phyloP scores from a whole-genome alignment of 192 early-diverging fungal genomes.

The Gigaspora rosea region DNA sequence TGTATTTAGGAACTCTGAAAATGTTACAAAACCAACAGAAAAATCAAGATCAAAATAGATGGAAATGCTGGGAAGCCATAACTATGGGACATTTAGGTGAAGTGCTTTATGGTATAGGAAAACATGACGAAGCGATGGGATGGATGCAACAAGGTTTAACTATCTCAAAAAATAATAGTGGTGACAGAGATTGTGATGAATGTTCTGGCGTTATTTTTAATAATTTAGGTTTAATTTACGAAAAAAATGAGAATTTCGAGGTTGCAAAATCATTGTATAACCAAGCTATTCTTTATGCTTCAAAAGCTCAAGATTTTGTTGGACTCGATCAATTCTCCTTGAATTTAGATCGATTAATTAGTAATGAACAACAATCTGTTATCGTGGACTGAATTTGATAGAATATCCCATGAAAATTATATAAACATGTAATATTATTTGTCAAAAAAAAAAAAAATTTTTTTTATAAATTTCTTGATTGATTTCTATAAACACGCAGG shows the following conservation, averaged over 20 bases:
- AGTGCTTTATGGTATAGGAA: conserved; percentile 45
- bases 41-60: conserved; percentile 27
- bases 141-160: conserved; percentile 56
- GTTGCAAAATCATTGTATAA: conserved; percentile 4
- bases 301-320: conserved; percentile 19
- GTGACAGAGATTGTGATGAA: conserved; percentile 53
- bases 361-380: too few species aligned
- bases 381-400: too few species aligned
- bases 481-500: too few species aligned
- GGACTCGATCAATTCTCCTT: not conserved
- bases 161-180: conserved; percentile 43
- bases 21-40: conserved; percentile 36
- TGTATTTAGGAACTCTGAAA: conserved; percentile 51
- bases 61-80: conserved; percentile 54
- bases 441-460: too few species aligned
- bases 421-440: too few species aligned
- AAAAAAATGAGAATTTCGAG: conserved; percentile 40
- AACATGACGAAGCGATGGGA: conserved; percentile 54
- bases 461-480: too few species aligned
- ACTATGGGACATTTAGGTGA: conserved; percentile 55
- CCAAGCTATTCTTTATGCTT: conserved; percentile 13
- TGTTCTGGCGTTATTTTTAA: conserved; percentile 55
- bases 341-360: too few species aligned
- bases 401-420: too few species aligned
- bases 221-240: conserved; percentile 53